Percentiles rank a stretch among this genome's conserved stretches.
phyloP scores from a whole-genome alignment of 495 filamentous ascomycete species.

The Terfezia claveryi region DNA sequence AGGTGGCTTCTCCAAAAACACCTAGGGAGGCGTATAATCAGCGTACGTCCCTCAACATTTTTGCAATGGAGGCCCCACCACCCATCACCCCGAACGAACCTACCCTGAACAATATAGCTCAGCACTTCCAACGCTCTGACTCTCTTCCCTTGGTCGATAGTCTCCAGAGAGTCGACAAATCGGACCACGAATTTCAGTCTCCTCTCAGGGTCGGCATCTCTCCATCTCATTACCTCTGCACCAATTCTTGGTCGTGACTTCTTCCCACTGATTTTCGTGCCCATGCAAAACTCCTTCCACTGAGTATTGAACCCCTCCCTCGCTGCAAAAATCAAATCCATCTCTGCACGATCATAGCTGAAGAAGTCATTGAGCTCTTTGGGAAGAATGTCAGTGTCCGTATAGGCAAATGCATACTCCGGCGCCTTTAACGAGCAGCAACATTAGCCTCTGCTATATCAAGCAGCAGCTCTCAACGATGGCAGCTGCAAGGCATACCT shows the following conservation, averaged over 20 bases:
- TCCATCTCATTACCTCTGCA: slow-evolving; percentile 27
- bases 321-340: slow-evolving; percentile 47
- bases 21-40: not conserved
- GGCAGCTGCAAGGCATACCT: slow-evolving; percentile 1
- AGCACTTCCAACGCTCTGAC: slow-evolving; percentile 50
- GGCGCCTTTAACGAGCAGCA: slow-evolving; percentile 30
- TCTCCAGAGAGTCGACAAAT: slow-evolving; percentile 24
- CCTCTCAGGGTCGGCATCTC: slow-evolving; percentile 25
- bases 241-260: not conserved
- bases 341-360: slow-evolving; percentile 49
- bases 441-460: slow-evolving; percentile 30
- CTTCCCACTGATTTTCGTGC: slow-evolving; percentile 20
- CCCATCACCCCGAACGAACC: slow-evolving; percentile 29
- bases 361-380: slow-evolving; percentile 97
- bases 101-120: slow-evolving; percentile 51
- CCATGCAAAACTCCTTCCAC: slow-evolving; percentile 23
- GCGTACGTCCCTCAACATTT: too few species aligned
- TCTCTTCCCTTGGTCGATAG: slow-evolving; percentile 31
- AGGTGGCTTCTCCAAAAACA: slow-evolving; percentile 23
- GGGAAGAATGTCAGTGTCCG: slow-evolving; percentile 53
- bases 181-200: slow-evolving; percentile 26
- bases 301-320: slow-evolving; percentile 48
- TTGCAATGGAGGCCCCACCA: too few species aligned
- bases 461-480: slow-evolving; percentile 21
- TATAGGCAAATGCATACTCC: slow-evolving; percentile 85